Conservation (phyloP, 148 eudicot species). For the Fagopyrum homotropicum region DNA sequence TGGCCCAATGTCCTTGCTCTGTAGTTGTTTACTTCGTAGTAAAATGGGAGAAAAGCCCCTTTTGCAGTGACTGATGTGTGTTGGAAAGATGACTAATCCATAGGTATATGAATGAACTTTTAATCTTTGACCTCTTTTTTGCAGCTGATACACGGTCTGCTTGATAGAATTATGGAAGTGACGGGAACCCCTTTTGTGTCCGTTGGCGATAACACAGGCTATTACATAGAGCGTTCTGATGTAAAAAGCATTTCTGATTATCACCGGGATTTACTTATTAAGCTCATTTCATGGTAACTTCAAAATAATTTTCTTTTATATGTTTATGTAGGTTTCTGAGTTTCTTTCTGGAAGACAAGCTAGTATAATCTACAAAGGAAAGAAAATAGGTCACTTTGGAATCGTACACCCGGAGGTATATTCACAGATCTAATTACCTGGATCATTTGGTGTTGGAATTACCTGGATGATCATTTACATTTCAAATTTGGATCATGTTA, state of each 20-base stretch:
- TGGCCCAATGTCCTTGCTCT: too few species aligned
- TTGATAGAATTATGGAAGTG: conserved; percentile 86
- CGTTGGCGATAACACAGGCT: conserved; percentile 61
- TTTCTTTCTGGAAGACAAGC: conserved; percentile 88
- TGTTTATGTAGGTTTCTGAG: conserved; percentile 55
- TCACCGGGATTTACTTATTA: not conserved
- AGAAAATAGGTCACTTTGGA: conserved; percentile 76
- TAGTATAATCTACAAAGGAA: conserved; percentile 69
- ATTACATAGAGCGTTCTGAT: conserved; percentile 63
- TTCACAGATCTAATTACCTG: not conserved
- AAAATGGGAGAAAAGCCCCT: too few species aligned
- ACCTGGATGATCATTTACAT: not conserved
- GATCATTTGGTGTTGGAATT: not conserved
- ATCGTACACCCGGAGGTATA: conserved; percentile 95
- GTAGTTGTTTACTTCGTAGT: too few species aligned
- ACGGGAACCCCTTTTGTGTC: conserved; percentile 65
- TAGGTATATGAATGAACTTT: not conserved
- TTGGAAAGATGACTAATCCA: not conserved
- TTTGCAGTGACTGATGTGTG: too few species aligned
- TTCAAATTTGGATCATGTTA: not conserved
- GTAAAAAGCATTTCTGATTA: conserved; percentile 42
- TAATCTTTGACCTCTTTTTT: conserved; percentile 10
- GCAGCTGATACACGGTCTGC: conserved; percentile 84
- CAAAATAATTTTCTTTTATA: not conserved
- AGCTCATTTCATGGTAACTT: not conserved